These are phyloP conservation scores for Candida wancherniae DNA, from an alignment of 805 yeast species.

Conservation along the genomic window DNA sequence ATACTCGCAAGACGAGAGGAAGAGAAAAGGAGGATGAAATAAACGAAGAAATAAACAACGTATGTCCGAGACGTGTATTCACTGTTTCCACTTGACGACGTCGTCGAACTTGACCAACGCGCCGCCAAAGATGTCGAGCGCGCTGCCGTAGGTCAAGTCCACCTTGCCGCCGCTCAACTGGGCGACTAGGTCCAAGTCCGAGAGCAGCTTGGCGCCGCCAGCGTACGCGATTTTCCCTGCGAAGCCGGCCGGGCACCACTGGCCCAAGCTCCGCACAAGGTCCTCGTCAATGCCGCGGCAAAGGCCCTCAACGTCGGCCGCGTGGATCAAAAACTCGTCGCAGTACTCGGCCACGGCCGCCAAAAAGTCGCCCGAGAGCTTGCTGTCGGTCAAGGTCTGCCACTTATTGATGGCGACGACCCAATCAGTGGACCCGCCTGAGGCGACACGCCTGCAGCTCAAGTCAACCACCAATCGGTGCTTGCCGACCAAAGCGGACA, in stretches of 20 bases:
- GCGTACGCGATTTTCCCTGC: conserved; percentile 84
- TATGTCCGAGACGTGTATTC: too few relatives aligned
- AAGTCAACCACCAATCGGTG: conserved; percentile 76
- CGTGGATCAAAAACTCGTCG: conserved; percentile 87
- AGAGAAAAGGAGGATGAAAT: conserved; percentile 1
- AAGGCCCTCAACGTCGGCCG: conserved; percentile 97
- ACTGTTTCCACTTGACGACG: conserved; percentile 56
- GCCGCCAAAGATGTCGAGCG: conserved; percentile 95
- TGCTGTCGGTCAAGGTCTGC: conserved; percentile 80
- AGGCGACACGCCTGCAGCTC: conserved; percentile 60
- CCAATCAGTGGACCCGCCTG: conserved; percentile 46
- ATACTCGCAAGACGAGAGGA: conserved; percentile 7
- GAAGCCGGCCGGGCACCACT: conserved; percentile 60
- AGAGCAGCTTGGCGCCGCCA: conserved; percentile 83
- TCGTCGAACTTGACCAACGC: conserved; percentile 68
- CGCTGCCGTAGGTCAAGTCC: conserved; percentile 89
- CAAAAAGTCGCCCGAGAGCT: conserved; percentile 52
- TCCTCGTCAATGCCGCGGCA: conserved; percentile 88
- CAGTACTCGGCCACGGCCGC: conserved; percentile 57
- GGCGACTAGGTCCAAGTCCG: conserved; percentile 65
- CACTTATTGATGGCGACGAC: conserved; percentile 97
- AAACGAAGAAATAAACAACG: neutral
- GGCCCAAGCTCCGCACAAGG: conserved; percentile 64
- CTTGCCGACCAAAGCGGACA: conserved; percentile 58
- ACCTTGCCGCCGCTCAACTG: conserved; percentile 73